Conservation (phyloP, 305 asterid species). For the Euphrasia arctica region DNA sequence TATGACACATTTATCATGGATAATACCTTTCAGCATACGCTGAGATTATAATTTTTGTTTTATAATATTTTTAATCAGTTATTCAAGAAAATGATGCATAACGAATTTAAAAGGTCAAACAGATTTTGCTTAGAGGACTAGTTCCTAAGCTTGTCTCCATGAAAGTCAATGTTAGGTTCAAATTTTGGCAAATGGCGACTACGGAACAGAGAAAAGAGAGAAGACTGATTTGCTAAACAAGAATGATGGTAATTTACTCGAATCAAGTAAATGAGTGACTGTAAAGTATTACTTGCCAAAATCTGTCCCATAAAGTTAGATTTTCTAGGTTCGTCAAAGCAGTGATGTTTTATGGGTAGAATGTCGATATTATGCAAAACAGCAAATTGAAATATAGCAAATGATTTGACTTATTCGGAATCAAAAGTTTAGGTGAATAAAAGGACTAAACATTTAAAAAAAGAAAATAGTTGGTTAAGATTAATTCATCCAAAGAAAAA, state of each 20-base stretch:
- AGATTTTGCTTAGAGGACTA: not conserved
- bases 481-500: not conserved
- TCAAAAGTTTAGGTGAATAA: not conserved
- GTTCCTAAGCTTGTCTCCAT: not conserved
- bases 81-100: not conserved
- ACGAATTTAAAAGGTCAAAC: not conserved
- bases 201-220: not conserved
- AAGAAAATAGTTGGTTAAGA: no score
- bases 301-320: no score
- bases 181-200: not conserved
- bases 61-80: not conserved
- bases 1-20: constrained; percentile 1
- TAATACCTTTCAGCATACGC: not conserved
- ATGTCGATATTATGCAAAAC: not conserved
- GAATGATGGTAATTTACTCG: not conserved
- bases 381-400: not conserved
- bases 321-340: not conserved
- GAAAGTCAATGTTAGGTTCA: not conserved
- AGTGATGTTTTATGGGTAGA: not conserved
- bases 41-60: constrained; percentile 2
- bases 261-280: no score
- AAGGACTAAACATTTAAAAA: not conserved
- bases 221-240: not conserved
- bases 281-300: no score
- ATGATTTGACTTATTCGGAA: not conserved